These are phyloP conservation scores for Tetrapisispora namnaoensis DNA, from an alignment of 805 yeast species.

Conservation along the genomic window DNA sequence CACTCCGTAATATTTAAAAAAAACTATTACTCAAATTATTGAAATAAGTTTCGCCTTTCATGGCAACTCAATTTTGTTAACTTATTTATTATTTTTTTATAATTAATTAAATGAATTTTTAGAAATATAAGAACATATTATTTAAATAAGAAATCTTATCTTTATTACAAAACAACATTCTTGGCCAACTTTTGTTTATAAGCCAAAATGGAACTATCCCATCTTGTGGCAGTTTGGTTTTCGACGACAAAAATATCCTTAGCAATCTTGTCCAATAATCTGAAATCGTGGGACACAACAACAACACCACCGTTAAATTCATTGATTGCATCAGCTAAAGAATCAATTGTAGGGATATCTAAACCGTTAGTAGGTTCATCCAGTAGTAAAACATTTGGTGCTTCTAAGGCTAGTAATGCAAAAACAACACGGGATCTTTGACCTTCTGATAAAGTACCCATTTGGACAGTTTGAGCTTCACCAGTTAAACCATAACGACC, in stretches of 20 bases:
- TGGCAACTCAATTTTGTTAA: too few relatives aligned
- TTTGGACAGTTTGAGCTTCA: conserved; percentile 95
- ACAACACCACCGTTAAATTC: conserved; percentile 96
- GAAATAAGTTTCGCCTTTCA: too few relatives aligned
- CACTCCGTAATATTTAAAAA: too few relatives aligned
- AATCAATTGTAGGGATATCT: conserved; percentile 96
- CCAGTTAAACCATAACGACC: conserved; percentile 98
- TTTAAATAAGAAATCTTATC: background rate
- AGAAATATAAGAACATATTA: background rate
- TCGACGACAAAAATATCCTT: conserved; percentile 96
- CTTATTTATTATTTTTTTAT: background rate
- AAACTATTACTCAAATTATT: too few relatives aligned
- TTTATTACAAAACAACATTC: conserved; percentile 54
- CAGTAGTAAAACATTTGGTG: conserved; percentile 86
- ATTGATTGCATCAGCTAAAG: conserved; percentile 92
- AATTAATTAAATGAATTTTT: background rate
- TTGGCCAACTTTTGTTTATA: conserved; percentile 93
- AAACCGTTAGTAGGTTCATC: conserved; percentile 99
- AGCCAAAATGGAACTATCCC: conserved; percentile 86
- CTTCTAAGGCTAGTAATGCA: conserved; percentile 88
- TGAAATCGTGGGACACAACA: conserved; percentile 98
- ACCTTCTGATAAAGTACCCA: conserved; percentile 98
- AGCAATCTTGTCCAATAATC: conserved; percentile 93
- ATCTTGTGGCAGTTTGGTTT: conserved; percentile 88
- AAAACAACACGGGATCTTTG: conserved; percentile 98